Percentiles rank a stretch among this genome's conserved stretches.
These are phyloP conservation scores for Ampelomyces quisqualis DNA, from an alignment of 2,329 filamentous ascomycete species.

Conservation along the genomic window DNA sequence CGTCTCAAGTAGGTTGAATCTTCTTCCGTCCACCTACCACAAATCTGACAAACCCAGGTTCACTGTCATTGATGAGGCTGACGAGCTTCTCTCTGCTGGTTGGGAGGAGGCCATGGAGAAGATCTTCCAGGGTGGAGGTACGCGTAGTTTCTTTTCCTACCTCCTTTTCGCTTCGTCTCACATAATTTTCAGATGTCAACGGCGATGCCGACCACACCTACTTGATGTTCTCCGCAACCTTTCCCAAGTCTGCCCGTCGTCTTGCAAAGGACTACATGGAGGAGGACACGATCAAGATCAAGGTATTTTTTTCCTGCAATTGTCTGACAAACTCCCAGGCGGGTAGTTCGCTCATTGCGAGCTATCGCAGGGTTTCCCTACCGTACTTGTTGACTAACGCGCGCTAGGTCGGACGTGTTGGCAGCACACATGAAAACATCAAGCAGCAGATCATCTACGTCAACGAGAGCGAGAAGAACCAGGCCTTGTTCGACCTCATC, in stretches of 20 bases:
- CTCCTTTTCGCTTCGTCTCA: conserved; percentile 10
- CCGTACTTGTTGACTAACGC: too few species aligned
- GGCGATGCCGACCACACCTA: conserved; percentile 68
- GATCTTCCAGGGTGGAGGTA: conserved; percentile 80
- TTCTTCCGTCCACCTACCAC: conserved; percentile 26
- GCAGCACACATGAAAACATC: conserved; percentile 80
- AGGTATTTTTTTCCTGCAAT: too few species aligned
- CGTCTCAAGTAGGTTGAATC: conserved; percentile 67
- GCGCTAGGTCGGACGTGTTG: conserved; percentile 81
- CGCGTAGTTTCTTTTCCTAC: conserved; percentile 34
- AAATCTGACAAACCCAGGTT: conserved; percentile 16
- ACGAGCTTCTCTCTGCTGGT: conserved; percentile 80
- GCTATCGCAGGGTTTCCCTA: too few species aligned
- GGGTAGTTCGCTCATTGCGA: too few species aligned
- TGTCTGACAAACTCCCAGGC: too few species aligned
- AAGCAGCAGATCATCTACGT: conserved; percentile 71
- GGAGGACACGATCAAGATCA: conserved; percentile 73
- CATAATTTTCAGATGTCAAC: conserved; percentile 62
- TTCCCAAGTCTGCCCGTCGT: conserved; percentile 75
- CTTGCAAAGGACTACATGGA: conserved; percentile 76
- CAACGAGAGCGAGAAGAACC: conserved; percentile 66
- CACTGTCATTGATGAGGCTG: conserved; percentile 75
- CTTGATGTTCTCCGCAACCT: conserved; percentile 93
- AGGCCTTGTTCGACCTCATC: conserved; percentile 71
- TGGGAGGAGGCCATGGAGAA: conserved; percentile 75